These are phyloP conservation scores for Eimeria acervulina DNA, from an alignment of 169 alveolate species.

Conservation along the genomic window DNA sequence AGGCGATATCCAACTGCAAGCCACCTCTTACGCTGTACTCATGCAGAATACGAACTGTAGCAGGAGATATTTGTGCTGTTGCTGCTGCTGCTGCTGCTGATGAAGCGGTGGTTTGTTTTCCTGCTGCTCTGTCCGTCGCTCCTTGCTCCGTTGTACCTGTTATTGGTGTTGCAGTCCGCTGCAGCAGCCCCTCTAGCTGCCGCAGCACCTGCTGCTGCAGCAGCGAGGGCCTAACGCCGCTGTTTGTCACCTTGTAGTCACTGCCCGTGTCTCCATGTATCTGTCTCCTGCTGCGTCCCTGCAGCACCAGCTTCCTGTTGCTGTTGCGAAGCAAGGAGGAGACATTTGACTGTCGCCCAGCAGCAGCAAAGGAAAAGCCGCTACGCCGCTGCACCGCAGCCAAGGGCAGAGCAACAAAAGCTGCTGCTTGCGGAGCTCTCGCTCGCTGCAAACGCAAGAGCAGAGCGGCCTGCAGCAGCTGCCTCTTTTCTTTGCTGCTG, in stretches of 20 bases:
- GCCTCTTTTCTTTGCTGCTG: conserved; percentile 31
- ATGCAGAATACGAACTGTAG: background rate
- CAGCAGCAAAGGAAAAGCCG: background rate
- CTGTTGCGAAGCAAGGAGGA: background rate
- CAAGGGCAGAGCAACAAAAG: background rate
- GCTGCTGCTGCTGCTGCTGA: conserved; percentile 33
- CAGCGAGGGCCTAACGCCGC: conserved; percentile 48
- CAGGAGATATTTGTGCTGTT: background rate
- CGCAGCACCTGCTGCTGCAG: conserved; percentile 69
- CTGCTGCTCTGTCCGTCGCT: background rate
- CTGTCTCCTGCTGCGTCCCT: background rate
- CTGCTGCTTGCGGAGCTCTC: conserved; percentile 16
- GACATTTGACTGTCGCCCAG: background rate
- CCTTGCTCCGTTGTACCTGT: background rate
- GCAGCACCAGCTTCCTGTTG: conserved; percentile 20
- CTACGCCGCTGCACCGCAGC: background rate
- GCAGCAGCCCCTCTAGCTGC: conserved; percentile 22
- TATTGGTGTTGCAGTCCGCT: conserved; percentile 12
- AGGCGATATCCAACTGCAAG: conserved; percentile 38
- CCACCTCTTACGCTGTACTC: conserved; percentile 33
- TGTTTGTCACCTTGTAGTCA: background rate
- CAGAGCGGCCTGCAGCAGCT: conserved; percentile 66
- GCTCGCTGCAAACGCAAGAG: conserved; percentile 45
- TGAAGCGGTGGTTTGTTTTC: background rate
- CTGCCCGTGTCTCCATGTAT: background rate